Percentiles rank a stretch among this genome's conserved stretches.
phyloP scores from a whole-genome alignment of 2,329 filamentous ascomycete genomes.

The Dactylellina cionopaga region DNA sequence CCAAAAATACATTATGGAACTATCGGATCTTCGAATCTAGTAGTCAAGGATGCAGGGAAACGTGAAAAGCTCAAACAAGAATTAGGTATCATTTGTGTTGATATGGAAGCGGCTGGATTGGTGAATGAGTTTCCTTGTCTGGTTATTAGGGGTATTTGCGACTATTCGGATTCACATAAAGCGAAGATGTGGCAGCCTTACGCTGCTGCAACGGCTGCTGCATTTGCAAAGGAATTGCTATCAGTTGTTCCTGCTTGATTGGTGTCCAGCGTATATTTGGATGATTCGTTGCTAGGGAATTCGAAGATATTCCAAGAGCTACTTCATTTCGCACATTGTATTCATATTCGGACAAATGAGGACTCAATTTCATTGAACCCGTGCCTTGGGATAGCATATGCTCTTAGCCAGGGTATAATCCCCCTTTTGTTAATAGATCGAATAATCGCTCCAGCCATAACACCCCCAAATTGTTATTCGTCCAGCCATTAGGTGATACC shows the following conservation, averaged over 20 bases:
- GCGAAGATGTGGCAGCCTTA: conserved; percentile 33
- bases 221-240: conserved; percentile 35
- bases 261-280: too few species aligned
- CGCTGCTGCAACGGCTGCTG: conserved; percentile 29
- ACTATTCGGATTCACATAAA: conserved; percentile 42
- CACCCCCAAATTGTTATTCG: too few species aligned
- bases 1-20: conserved; percentile 32
- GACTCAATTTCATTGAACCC: too few species aligned
- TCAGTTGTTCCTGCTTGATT: conserved; percentile 10
- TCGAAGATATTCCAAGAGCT: too few species aligned
- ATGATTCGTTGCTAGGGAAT: too few species aligned
- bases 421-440: too few species aligned
- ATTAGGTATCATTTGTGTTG: conserved; percentile 23
- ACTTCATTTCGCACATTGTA: too few species aligned
- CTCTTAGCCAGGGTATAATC: too few species aligned
- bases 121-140: conserved; percentile 24
- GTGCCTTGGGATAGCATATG: too few species aligned
- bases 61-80: conserved; percentile 9
- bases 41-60: conserved; percentile 19
- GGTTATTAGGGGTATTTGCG: conserved; percentile 27
- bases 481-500: too few species aligned
- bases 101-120: conserved; percentile 30
- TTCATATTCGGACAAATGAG: too few species aligned
- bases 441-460: too few species aligned
- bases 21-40: conserved; percentile 18